These are phyloP conservation scores for Cucumis cinereus DNA, from an alignment of 306 rosid species.

Conservation along the genomic window DNA sequence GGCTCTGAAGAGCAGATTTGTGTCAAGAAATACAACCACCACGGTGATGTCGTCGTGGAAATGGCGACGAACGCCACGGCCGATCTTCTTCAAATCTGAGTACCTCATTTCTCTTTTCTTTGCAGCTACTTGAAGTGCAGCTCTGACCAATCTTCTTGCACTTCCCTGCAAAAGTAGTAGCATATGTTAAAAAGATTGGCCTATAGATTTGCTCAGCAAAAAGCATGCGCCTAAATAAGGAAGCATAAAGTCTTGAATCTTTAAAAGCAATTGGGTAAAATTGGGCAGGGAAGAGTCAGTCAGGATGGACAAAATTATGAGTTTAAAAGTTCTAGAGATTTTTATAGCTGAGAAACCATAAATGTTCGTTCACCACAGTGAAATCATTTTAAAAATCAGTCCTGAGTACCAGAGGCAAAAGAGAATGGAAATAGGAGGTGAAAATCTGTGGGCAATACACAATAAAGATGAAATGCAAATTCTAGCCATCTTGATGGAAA, in stretches of 20 bases:
- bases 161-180: constrained; percentile 68
- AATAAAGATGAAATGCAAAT: neutral
- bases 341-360: neutral
- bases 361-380: neutral
- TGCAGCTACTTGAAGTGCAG: constrained; percentile 79
- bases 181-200: neutral
- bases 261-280: neutral
- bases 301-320: neutral
- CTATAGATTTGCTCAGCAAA: constrained; percentile 1
- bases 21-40: constrained; percentile 70
- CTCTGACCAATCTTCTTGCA: constrained; percentile 77
- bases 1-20: constrained; percentile 60
- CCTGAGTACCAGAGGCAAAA: neutral
- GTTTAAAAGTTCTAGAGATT: neutral
- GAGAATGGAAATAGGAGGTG: neutral
- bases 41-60: constrained; percentile 97
- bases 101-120: constrained; percentile 99
- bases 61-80: constrained; percentile 94
- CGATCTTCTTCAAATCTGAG: constrained; percentile 90
- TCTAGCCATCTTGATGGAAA: neutral
- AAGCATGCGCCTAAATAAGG: neutral
- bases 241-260: neutral
- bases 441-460: neutral
- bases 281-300: too few relatives aligned
- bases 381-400: neutral